Base-by-base conservation (phyloP, 169 alveolate species). In the Eimeria brunetti region DNA sequence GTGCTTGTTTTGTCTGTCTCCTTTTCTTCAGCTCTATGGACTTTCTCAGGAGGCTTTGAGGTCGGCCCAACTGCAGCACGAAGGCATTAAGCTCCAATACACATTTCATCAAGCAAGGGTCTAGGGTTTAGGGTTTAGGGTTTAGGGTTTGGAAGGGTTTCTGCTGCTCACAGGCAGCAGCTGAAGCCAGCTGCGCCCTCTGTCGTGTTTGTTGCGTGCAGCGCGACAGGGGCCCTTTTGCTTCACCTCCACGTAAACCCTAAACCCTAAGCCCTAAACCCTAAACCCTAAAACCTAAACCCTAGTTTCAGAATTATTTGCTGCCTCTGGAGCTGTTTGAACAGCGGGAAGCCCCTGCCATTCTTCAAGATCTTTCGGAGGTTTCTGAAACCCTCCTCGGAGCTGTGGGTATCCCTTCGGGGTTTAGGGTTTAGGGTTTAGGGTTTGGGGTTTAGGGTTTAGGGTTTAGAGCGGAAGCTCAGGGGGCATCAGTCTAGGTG, bases 201-300 rank as follows among this genome's bases (percentile, higher is more conserved):
- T 49, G 67, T 46, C 46, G 33, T 49, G 33, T 78, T 27, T 78
- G 88, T 22, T 41, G 88, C 44, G 2, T 78, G 88, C 88, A 78
- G 88, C 64, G 88, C 88, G 7, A n/a, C 88, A 12, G 88, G 88
- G 67, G 88, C 88, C 64, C 56, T 78, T 41, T 51, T 78, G 88
- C 64, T 78, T 46, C 88, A 78, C 62, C 88, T 78, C 67, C 56
- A 78, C 33, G 88, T 78, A 78, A 49, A 30, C 44, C 88, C 9
- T 78, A 49, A 41, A 46, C 38, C 64, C 88, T 49, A 78, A 78
- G 46, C 88, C 88, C 64, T 41, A 33, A 30, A 30, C 49, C 83
- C 46, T 27, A 76, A 76, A 76, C 86, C 33, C 86, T 49, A 41
- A 46, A 46, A 64, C 88, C 88, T 78, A 78, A 78, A 7, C 51